phyloP scores from a whole-genome alignment of 176 grass and related monocot species.

The Raddia distichophylla region DNA sequence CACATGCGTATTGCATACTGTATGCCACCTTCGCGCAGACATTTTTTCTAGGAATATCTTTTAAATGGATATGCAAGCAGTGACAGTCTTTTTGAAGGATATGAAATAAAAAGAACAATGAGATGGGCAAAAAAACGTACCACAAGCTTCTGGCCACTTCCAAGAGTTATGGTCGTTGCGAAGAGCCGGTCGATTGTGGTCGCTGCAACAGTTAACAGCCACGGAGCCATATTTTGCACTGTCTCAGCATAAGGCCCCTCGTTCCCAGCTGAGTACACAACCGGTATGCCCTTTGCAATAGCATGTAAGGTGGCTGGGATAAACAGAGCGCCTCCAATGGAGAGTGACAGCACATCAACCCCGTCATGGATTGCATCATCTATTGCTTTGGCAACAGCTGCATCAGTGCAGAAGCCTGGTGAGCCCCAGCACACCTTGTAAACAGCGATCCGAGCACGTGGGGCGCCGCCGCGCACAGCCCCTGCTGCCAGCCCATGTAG shows the following conservation, averaged over 20 bases:
- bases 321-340: not conserved
- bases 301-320: constrained; percentile 45
- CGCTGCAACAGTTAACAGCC: constrained; percentile 54
- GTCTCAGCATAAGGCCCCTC: not conserved
- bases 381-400: constrained; percentile 33
- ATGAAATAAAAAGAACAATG: not conserved
- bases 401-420: not conserved
- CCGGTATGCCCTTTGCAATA: constrained; percentile 29
- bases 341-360: constrained; percentile 50
- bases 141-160: not conserved
- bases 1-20: too few species aligned
- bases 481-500: constrained; percentile 41
- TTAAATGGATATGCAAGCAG: too few species aligned
- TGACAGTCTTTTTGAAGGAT: too few species aligned
- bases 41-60: too few species aligned
- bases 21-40: too few species aligned
- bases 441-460: constrained; percentile 37
- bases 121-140: not conserved
- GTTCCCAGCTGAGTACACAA: constrained; percentile 54
- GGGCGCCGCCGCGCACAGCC: constrained; percentile 40
- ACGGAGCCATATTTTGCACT: constrained; percentile 36
- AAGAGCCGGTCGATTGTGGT: constrained; percentile 50
- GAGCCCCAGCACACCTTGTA: constrained; percentile 52
- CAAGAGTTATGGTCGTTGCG: constrained; percentile 27
- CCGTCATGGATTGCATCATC: constrained; percentile 53